Percentiles rank a stretch among this genome's conserved stretches.
Evolutionary conservation across 2,329 filamentous ascomycete species (phyloP).

Genomic region (Fusarium redolens): DNA sequence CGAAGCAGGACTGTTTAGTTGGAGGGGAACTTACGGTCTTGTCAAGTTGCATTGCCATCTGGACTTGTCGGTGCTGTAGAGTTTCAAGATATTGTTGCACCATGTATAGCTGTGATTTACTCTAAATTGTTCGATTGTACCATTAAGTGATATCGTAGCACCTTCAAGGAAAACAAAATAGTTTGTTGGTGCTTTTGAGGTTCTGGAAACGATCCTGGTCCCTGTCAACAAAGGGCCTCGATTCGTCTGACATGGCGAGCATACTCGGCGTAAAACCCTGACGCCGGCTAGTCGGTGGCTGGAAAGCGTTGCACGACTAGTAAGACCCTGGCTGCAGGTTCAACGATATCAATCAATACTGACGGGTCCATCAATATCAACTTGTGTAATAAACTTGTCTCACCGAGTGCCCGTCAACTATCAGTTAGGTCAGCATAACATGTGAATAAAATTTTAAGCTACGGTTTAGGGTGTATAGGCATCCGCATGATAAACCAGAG

Average conservation of each 20-base stretch:
- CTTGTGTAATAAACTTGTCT: neutral
- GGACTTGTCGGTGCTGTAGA: neutral
- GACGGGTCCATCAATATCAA: neutral
- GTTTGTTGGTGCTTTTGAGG: neutral
- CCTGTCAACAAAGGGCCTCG: neutral
- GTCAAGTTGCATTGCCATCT: neutral
- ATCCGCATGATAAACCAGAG: neutral
- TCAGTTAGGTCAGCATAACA: neutral
- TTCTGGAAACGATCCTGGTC: slow-evolving; percentile 16
- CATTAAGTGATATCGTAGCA: neutral
- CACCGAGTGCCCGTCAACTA: neutral
- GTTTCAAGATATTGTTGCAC: neutral
- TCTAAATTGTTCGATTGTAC: neutral
- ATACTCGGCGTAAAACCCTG: slow-evolving; percentile 17
- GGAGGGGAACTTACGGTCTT: neutral
- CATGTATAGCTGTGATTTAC: neutral
- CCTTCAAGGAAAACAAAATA: neutral
- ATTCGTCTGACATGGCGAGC: slow-evolving; percentile 9
- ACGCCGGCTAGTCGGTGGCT: slow-evolving; percentile 10
- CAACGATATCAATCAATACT: neutral
- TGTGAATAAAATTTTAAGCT: neutral
- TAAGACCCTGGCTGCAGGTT: slow-evolving; percentile 5
- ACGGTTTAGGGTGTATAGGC: neutral
- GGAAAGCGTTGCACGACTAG: neutral
- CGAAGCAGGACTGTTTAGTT: neutral